These are phyloP conservation scores for Panicum miliaceum DNA, from an alignment of 176 grass and related monocot species.

Conservation along the genomic window DNA sequence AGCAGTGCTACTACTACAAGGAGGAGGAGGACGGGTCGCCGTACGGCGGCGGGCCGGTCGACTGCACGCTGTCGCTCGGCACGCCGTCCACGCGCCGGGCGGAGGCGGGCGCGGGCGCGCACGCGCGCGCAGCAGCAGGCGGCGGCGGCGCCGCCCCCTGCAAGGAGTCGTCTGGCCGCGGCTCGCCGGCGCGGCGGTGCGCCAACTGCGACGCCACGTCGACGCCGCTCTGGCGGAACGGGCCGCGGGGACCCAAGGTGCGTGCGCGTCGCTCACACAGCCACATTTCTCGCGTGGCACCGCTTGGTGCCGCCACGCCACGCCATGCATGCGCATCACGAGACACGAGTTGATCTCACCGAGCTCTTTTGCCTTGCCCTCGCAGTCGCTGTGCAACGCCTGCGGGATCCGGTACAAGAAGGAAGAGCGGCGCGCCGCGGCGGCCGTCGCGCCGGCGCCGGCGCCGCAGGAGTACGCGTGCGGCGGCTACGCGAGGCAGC, in stretches of 20 bases:
- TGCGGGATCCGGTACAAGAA: conserved; percentile 94
- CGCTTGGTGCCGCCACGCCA: not conserved
- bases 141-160: not conserved
- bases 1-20: conserved; percentile 16
- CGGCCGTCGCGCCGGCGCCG: conserved; percentile 29
- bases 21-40: conserved; percentile 14
- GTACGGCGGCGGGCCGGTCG: conserved; percentile 43
- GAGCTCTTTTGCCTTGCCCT: not conserved
- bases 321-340: not conserved
- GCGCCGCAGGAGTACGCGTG: conserved; percentile 36
- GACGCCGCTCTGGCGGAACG: conserved; percentile 88
- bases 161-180: not conserved
- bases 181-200: conserved; percentile 53
- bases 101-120: not conserved
- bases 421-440: conserved; percentile 75
- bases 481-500: conserved; percentile 48
- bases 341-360: not conserved
- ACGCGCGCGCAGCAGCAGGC: not conserved
- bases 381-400: conserved; percentile 89
- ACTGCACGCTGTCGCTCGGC: conserved; percentile 87
- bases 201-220: conserved; percentile 86
- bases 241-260: conserved; percentile 82
- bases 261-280: not conserved
- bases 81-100: conserved; percentile 73
- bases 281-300: not conserved